These are phyloP conservation scores for Penicillium desertorum DNA, from an alignment of 495 filamentous ascomycete genomes.

Conservation along the genomic window DNA sequence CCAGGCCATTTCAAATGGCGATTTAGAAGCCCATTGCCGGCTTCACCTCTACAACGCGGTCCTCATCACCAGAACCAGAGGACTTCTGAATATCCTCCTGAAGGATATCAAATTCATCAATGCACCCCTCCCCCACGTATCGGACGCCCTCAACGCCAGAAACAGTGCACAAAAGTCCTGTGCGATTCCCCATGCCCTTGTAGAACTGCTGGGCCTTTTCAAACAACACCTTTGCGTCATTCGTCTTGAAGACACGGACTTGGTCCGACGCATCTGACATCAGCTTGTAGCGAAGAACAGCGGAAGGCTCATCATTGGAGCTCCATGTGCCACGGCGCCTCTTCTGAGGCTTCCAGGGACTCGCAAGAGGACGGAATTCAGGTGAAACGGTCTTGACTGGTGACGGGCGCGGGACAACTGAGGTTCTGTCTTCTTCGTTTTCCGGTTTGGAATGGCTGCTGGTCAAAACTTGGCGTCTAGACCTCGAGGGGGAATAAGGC, in stretches of 20 bases:
- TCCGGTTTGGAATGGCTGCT: neutral
- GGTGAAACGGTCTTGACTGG: neutral
- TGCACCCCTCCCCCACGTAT: slow-evolving; percentile 23
- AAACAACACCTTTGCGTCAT: slow-evolving; percentile 19
- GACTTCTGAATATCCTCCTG: slow-evolving; percentile 19
- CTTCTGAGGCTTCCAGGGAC: neutral
- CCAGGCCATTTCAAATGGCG: neutral
- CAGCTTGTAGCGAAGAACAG: slow-evolving; percentile 11
- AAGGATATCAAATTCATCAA: slow-evolving; percentile 27
- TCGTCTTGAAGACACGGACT: slow-evolving; percentile 18
- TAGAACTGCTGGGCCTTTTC: slow-evolving; percentile 27
- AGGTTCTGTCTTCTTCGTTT: neutral
- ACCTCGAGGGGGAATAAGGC: neutral
- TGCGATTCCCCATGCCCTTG: neutral
- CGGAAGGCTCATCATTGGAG: neutral
- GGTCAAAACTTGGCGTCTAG: neutral
- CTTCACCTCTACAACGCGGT: slow-evolving; percentile 14
- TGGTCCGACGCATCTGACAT: neutral
- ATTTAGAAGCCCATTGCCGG: neutral
- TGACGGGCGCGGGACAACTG: neutral
- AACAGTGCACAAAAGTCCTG: slow-evolving; percentile 23
- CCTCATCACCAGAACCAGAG: neutral
- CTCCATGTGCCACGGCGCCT: neutral
- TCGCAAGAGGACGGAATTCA: neutral
- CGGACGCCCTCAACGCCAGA: slow-evolving; percentile 15